These are phyloP conservation scores for Naumovozyma dairenensis DNA, from an alignment of 805 yeast genomes.

Conservation along the genomic window DNA sequence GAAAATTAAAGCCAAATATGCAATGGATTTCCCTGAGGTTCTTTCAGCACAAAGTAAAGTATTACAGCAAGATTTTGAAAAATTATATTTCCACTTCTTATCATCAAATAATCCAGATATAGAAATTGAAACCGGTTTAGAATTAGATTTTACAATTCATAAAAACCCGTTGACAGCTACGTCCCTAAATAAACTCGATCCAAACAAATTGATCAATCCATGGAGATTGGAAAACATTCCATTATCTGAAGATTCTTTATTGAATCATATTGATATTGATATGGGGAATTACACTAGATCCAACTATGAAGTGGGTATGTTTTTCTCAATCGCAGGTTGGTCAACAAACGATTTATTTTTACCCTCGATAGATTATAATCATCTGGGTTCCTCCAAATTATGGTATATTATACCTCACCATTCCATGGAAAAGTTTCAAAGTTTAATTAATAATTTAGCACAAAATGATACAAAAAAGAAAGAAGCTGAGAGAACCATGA, in stretches of 20 bases:
- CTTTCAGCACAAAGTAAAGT: constrained; percentile 10
- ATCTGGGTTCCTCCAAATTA: constrained; percentile 43
- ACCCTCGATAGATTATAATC: constrained; percentile 43
- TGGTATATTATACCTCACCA: constrained; percentile 59
- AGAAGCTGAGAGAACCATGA: constrained; percentile 2
- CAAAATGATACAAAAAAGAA: constrained; percentile 22
- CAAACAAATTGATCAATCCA: constrained; percentile 22
- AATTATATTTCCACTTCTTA: constrained; percentile 35
- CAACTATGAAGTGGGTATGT: constrained; percentile 41
- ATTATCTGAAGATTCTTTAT: constrained; percentile 37
- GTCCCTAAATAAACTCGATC: constrained; percentile 14
- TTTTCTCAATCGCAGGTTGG: constrained; percentile 50
- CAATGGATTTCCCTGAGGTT: constrained; percentile 11
- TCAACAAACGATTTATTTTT: constrained; percentile 50
- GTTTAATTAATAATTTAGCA: constrained; percentile 2
- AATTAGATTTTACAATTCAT: constrained; percentile 30
- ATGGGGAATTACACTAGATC: constrained; percentile 36
- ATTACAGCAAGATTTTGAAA: constrained; percentile 29
- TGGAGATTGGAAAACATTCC: constrained; percentile 57
- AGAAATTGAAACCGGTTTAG: constrained; percentile 31
- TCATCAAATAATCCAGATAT: constrained; percentile 21
- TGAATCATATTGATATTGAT: constrained; percentile 37
- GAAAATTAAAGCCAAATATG: constrained; percentile 10
- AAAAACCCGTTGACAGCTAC: constrained; percentile 32
- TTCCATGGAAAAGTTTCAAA: constrained; percentile 44